Evolutionary conservation across 2,329 filamentous ascomycete species (phyloP), one percentile per base, ranked within the genome.

Genomic region (Curvularia eragrostidis): DNA sequence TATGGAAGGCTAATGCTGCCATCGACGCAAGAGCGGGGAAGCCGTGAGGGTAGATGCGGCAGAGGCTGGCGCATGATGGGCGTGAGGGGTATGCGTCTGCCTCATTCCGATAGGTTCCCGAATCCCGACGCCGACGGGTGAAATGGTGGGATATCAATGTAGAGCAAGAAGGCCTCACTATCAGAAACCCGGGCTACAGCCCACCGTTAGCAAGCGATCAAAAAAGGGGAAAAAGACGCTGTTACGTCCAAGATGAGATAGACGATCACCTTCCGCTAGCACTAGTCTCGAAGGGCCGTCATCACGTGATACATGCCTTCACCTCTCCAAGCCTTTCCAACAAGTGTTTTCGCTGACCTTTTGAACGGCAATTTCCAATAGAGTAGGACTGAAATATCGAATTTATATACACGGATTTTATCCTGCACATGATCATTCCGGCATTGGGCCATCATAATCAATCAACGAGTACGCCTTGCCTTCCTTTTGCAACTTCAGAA

Each of bases 401-500:
- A n/a, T n/a, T n/a, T n/a, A n/a, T n/a, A n/a, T n/a, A n/a, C n/a
- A n/a, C n/a, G n/a, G n/a, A n/a, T n/a, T n/a, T 26, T 26, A 7
- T 26, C 7, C 24, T 26, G 24, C 24, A 7, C 7, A 36, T n/a
- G 15, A 32, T 57, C 48, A 64, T 38, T 54, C 23, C 2, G 52
- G 57, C 19, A 62, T 63, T 4, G 66, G 65, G 0, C 65, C 65
- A 23, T 62, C 59, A n/a, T 69, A 68, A 2, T 69, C 62, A 3
- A 69, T 42, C 5, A 61, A 34, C 1, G 66, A 69, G 30, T 71
- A 72, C 13, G 67, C 66, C 54, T 72, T 69, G 13, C 66, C 69
- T 32, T 70, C 68, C 48, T 65, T 62, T 61, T 76, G 68, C 63
- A 81, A 77, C 65, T 81, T 80, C 54, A 87, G 65, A 21, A 87